Evolutionary conservation across 2,329 filamentous ascomycete species (phyloP), one percentile per base, ranked within the genome.

Genomic region (Fusarium oxysporum): DNA sequence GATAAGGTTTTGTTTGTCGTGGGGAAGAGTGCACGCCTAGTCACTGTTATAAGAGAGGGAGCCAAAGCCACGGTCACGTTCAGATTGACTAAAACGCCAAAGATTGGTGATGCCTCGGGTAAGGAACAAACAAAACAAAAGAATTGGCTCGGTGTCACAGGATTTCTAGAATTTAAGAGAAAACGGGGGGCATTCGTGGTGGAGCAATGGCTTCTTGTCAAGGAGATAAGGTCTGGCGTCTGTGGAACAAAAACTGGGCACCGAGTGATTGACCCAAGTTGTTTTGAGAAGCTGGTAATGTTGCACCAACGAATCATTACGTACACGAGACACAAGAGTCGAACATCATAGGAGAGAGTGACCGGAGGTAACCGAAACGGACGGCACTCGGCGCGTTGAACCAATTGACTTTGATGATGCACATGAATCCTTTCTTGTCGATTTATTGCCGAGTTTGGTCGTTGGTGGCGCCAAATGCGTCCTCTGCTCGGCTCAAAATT

Each of bases 381-480:
- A 38, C 13, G 50, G 48, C 19, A 51, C 62, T 75, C 74, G 55
- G 71, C 44, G 38, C 23, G 41, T 44, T 51, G 23, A 13, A 13
- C 30, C 28, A 55, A 60, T 70, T 60, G 32, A 55, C 47, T 70
- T 55, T 65, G 37, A 28, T 43, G 45, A 53, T 41, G 47, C 64
- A 68, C 53, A 72, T 62, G 72, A 55, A 65, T 62, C 55, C 47
- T 43, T 35, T 40, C 14, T 23, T 59, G 74, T 61, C 64, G 64
- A 73, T 75, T 62, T 55, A 44, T 72, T 75, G 43, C 73, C 70
- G n/a, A 28, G 58, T 75, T 72, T 48, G 70, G 73, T 30, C 23
- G 14, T 30, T 9, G 33, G 51, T 65, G 62, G 57, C 62, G 30
- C 62, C 41, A 64, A 41, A 48, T 41, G 64, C 43, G 62, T 28